Base-by-base conservation (phyloP, 1,139 yeast genomes). In the Pneumocystis jirovecii region DNA sequence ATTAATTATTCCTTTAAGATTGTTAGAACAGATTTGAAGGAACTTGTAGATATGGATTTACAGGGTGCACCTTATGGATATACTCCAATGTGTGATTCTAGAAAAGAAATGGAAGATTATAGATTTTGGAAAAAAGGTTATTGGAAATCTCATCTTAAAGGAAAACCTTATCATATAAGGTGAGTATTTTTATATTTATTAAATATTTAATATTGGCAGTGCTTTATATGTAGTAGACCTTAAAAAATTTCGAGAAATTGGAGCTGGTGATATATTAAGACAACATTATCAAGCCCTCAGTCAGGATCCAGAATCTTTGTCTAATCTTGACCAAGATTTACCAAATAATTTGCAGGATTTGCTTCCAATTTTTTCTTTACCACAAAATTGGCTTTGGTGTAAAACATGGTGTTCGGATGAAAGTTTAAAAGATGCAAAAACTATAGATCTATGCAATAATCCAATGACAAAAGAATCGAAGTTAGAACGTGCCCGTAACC, bases 81-180 rank as follows among this genome's bases (percentile, higher is more conserved):
- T 72, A 83, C 90, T 0, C 96, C 96, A 21, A 88, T 89, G 96
- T 84, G 96, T 70, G 95, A 89, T 65, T 85, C 91, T 0, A 79
- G 93, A 64, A 75, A 77, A 40, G 96, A 87, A 70, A 87, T 86
- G 85, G 91, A 86, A 71, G 96, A 95, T 0, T 87, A 81, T 73
- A 78, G 96, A 66, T 93, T 93, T 76, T 93, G 98, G 98, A 86
- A 89, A 72, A 83, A 83, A 69, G 97, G 97, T 0, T 93, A 89
- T 74, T 93, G 98, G 98, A 77, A 83, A 66, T 79, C 80, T 3
- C 81, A 82, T 39, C 76, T 91, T 61, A 81, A 82, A 39, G 75
- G 76, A 60, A 81, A 81, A 68, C 74, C 76, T 15, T 93, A 93
- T 73, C 96, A 89, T 74, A 88, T 89, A 63, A 69, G 65, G 65